These are phyloP conservation scores for Naganishia vaughanmartiniae DNA, from an alignment of 768 basidiomycete species.

Conservation along the genomic window DNA sequence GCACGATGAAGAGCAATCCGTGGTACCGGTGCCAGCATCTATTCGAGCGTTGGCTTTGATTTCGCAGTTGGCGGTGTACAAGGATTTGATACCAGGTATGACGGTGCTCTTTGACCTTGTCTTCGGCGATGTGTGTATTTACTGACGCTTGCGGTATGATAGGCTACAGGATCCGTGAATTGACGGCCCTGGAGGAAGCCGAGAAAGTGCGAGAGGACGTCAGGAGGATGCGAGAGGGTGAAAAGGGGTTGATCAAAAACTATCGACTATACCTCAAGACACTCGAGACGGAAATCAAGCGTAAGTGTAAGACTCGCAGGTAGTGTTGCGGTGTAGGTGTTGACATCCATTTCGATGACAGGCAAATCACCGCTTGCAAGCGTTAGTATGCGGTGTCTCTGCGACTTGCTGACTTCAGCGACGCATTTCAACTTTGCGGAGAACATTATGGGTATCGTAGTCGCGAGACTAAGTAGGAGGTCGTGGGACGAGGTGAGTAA, in stretches of 20 bases:
- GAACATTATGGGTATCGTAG: slow-evolving; percentile 84
- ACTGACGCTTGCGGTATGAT: neutral
- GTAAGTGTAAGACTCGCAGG: slow-evolving; percentile 53
- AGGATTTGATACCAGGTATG: slow-evolving; percentile 77
- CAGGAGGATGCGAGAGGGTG: slow-evolving; percentile 83
- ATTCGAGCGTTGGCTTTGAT: slow-evolving; percentile 85
- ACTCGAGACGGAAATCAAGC: slow-evolving; percentile 82
- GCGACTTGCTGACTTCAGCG: slow-evolving; percentile 73
- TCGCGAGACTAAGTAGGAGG: slow-evolving; percentile 75
- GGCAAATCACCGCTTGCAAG: slow-evolving; percentile 55
- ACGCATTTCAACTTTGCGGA: slow-evolving; percentile 96
- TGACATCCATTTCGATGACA: slow-evolving; percentile 26
- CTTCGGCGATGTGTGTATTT: neutral
- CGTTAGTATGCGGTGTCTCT: slow-evolving; percentile 77
- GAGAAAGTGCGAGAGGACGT: slow-evolving; percentile 96
- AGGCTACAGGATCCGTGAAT: slow-evolving; percentile 85
- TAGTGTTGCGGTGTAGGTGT: neutral
- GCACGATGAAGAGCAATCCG: slow-evolving; percentile 57
- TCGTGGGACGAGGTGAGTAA: slow-evolving; percentile 80
- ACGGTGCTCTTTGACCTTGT: too few relatives aligned
- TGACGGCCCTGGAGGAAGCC: slow-evolving; percentile 84
- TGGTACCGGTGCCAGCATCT: slow-evolving; percentile 69
- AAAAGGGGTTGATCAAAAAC: slow-evolving; percentile 81
- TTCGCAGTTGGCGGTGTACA: slow-evolving; percentile 89
- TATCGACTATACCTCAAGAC: slow-evolving; percentile 86